Conservation (phyloP, 2,329 filamentous ascomycete genomes). For the Plectosphaerella cucumerina region DNA sequence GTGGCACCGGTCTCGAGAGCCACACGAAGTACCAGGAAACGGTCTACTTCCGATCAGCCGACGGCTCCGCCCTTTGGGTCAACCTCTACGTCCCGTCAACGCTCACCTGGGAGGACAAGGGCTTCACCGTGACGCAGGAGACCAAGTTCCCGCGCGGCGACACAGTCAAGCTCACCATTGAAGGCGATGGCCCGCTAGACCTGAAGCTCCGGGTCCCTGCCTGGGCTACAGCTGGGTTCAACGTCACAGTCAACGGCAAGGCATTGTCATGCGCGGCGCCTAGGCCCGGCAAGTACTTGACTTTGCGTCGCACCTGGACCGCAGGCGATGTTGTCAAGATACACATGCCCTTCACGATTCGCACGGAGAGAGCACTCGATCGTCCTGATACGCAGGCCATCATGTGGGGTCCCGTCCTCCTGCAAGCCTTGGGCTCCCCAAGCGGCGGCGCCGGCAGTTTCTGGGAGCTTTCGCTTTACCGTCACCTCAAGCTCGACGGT, state of each 20-base stretch:
- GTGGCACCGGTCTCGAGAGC: slow-evolving; percentile 26
- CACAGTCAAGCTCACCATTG: slow-evolving; percentile 20
- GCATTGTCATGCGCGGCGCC: slow-evolving; percentile 5
- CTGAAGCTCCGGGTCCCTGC: slow-evolving; percentile 24
- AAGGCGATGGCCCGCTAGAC: slow-evolving; percentile 19
- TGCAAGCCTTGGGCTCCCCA: slow-evolving; percentile 22
- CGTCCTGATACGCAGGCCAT: slow-evolving; percentile 25
- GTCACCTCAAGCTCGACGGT: slow-evolving; percentile 22
- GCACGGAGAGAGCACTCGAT: slow-evolving; percentile 23
- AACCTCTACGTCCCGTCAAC: slow-evolving; percentile 26
- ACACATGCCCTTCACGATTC: slow-evolving; percentile 23
- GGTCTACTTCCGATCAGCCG: slow-evolving; percentile 25
- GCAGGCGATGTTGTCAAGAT: slow-evolving; percentile 23
- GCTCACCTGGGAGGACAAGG: slow-evolving; percentile 22
- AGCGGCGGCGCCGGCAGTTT: slow-evolving; percentile 14
- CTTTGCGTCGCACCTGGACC: slow-evolving; percentile 21
- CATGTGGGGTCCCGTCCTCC: slow-evolving; percentile 24
- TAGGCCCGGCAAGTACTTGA: slow-evolving; percentile 22
- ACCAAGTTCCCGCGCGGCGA: slow-evolving; percentile 22
- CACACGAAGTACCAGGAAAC: slow-evolving; percentile 30
- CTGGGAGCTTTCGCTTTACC: slow-evolving; percentile 23
- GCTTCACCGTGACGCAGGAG: slow-evolving; percentile 21
- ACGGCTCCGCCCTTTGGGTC: slow-evolving; percentile 24
- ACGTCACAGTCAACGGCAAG: slow-evolving; percentile 21
- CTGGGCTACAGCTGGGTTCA: slow-evolving; percentile 21